These are phyloP conservation scores for Diaporthe longicolla DNA, from an alignment of 2,329 filamentous ascomycete genomes.

Conservation along the genomic window DNA sequence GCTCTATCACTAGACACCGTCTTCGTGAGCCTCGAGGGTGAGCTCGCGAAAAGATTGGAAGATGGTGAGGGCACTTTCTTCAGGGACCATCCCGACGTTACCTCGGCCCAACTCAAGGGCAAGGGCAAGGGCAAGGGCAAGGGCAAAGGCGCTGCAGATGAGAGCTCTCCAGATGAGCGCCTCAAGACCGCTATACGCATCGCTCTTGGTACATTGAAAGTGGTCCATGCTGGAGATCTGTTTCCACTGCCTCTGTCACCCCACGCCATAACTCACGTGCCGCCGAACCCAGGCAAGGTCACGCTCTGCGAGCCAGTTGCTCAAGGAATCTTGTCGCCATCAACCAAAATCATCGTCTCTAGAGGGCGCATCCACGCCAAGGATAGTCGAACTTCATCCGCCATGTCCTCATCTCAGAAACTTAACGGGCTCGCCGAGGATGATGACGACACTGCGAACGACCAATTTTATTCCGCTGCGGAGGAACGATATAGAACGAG, in stretches of 20 bases:
- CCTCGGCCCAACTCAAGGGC: conserved; percentile 50
- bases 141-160: conserved; percentile 48
- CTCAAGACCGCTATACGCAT: conserved; percentile 78
- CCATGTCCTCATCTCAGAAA: conserved; percentile 63
- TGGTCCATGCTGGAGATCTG: conserved; percentile 88
- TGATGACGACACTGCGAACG: conserved; percentile 87
- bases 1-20: conserved; percentile 87
- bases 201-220: conserved; percentile 78
- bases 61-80: conserved; percentile 88
- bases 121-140: conserved; percentile 57
- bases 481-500: conserved; percentile 79
- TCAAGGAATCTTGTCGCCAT: conserved; percentile 83
- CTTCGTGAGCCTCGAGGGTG: conserved; percentile 87
- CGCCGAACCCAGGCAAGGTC: conserved; percentile 87
- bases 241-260: conserved; percentile 82
- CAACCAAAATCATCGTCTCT: conserved; percentile 87
- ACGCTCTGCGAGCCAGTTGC: conserved; percentile 95
- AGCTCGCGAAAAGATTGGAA: conserved; percentile 83
- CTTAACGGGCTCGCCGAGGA: conserved; percentile 73
- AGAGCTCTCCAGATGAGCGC: conserved; percentile 65
- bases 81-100: conserved; percentile 66
- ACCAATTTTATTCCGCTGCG: conserved; percentile 92
- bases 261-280: conserved; percentile 88
- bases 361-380: conserved; percentile 72
- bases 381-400: conserved; percentile 61